Conservation (phyloP, 176 grass and related monocot species). For the Hsuehochloa calcarea region DNA sequence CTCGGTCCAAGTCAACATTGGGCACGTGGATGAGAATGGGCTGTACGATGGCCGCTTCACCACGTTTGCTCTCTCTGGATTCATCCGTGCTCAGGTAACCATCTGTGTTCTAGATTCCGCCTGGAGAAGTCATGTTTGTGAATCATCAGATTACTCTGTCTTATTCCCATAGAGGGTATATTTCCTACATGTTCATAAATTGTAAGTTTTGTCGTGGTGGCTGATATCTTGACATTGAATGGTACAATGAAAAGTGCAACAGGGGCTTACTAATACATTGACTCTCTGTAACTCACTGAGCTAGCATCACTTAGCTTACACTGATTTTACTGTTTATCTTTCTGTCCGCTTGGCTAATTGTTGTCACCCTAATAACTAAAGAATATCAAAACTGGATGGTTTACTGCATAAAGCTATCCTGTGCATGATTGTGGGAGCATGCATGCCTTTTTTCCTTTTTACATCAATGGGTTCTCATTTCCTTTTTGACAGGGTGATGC, state of each 20-base stretch:
- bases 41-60: conserved; percentile 61
- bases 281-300: not conserved
- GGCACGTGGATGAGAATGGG: conserved; percentile 73
- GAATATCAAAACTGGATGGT: not conserved
- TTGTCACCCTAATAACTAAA: not conserved
- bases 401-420: no score
- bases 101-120: not conserved
- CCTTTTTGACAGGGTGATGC: conserved; percentile 58
- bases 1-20: conserved; percentile 82
- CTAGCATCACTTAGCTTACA: not conserved
- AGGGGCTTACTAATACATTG: not conserved
- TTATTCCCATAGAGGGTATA: not conserved
- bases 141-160: not conserved
- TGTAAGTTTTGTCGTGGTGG: not conserved
- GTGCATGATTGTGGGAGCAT: not conserved
- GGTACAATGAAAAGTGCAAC: not conserved
- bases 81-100: conserved; percentile 73
- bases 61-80: conserved; percentile 78
- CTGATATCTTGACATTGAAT: not conserved
- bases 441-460: not conserved
- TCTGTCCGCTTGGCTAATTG: not conserved
- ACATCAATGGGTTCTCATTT: not conserved
- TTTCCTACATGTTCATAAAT: not conserved
- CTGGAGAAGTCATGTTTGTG: not conserved
- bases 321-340: not conserved